A percentile compares a stretch with the other conserved stretches of the same genome.
Conservation (phyloP, 805 yeast species). For the Candida qinlingensis region DNA sequence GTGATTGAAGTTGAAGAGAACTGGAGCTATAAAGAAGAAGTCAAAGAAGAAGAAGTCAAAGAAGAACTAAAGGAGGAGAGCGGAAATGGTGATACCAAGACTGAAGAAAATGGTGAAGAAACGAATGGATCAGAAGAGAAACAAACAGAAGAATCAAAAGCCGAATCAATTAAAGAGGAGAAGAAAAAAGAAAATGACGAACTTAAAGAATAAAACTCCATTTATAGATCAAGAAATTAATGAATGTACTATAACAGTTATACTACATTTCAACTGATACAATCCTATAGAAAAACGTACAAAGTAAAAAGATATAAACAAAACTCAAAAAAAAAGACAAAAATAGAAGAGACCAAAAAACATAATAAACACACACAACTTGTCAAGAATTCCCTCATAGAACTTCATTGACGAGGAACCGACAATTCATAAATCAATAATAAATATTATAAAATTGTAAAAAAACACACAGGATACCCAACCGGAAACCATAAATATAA, state of each 20-base stretch:
- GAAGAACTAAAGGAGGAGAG: neutral
- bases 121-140: neutral
- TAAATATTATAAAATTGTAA: too few species aligned
- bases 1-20: conserved; percentile 26
- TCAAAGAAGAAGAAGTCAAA: neutral
- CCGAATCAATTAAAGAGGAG: conserved; percentile 6
- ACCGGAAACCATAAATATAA: neutral
- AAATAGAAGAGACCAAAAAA: neutral
- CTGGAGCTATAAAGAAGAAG: conserved; percentile 19
- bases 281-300: neutral
- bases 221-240: too few species aligned
- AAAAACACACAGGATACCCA: neutral
- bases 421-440: neutral
- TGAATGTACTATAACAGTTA: too few species aligned
- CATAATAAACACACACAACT: too few species aligned
- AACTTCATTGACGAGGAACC: too few species aligned
- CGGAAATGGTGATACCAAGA: neutral
- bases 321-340: neutral
- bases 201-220: neutral
- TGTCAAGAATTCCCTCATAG: too few species aligned
- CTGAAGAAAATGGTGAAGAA: neutral
- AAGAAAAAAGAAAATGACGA: neutral
- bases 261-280: too few species aligned
- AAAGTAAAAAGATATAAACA: neutral
- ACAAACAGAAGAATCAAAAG: conserved; percentile 5